These are phyloP conservation scores for Colletotrichum chlorophyti DNA, from an alignment of 2,329 filamentous ascomycete species.

Conservation along the genomic window DNA sequence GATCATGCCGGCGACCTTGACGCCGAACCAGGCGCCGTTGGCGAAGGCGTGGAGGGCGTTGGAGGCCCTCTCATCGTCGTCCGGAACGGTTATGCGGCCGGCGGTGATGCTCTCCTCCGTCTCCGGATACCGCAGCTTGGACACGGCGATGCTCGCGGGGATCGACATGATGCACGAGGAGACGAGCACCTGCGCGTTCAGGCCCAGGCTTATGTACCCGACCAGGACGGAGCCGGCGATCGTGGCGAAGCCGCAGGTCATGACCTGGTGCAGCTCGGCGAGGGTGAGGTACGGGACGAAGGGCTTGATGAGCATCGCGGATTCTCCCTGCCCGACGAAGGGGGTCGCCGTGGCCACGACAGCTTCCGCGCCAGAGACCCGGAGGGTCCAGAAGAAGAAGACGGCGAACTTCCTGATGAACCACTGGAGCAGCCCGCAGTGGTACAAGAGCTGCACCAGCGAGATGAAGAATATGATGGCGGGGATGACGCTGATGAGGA, in stretches of 20 bases:
- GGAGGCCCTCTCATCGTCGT: conserved; percentile 66
- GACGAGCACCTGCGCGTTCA: conserved; percentile 74
- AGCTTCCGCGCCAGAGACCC: conserved; percentile 76
- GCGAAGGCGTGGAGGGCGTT: conserved; percentile 77
- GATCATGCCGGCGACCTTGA: conserved; percentile 81
- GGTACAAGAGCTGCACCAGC: conserved; percentile 74
- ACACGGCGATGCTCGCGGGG: conserved; percentile 74
- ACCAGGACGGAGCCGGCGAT: conserved; percentile 77
- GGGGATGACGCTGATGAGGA: conserved; percentile 70
- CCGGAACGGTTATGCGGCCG: conserved; percentile 71
- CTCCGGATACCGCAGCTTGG: conserved; percentile 76
- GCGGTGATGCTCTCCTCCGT: conserved; percentile 75
- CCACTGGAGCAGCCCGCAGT: conserved; percentile 75
- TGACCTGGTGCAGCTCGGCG: conserved; percentile 77
- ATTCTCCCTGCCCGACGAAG: conserved; percentile 82
- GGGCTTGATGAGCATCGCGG: conserved; percentile 77
- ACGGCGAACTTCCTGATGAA: conserved; percentile 75
- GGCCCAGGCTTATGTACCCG: conserved; percentile 73
- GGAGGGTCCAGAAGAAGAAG: conserved; percentile 80
- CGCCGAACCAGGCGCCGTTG: conserved; percentile 76
- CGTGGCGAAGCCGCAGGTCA: conserved; percentile 78
- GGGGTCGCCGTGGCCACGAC: conserved; percentile 79
- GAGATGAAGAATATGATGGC: conserved; percentile 82
- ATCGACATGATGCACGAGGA: conserved; percentile 82
- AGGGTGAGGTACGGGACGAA: conserved; percentile 75